Base-by-base conservation (phyloP, 441 rosid species). In the Mallotus japonicus region DNA sequence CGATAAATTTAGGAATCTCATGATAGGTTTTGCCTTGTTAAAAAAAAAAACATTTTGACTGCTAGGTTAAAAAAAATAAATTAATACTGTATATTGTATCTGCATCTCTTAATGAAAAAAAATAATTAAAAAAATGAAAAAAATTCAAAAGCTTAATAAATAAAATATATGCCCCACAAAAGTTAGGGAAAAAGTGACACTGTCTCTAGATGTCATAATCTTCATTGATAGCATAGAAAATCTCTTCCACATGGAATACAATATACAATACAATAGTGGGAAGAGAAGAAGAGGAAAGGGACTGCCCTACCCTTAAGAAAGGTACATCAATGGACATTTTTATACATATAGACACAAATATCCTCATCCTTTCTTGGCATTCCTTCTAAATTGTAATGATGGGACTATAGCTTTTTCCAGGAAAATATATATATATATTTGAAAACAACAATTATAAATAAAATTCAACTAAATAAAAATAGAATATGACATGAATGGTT, bases 241-340 rank as follows among this genome's bases (percentile, higher is more conserved):
- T 65, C 66, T 71, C 42, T 61, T 50, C 70, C 85, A 78, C 78
- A 70, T 78, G 84, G 71, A 82, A 24, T 24, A 24, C 0, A 24
- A n/a, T n/a, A 76, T 75, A 74, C 40, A 82, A 76, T 75, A 74
- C 28, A 62, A 63, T 62, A 76, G 55, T 32, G 47, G 65, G 16
- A 8, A 46, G 19, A 20, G 58, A 24, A 9, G 40, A 34, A 34
- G 65, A 8, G 28, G 70, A 63, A 76, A 71, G 49, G 64, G 71
- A 71, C 46, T 70, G 8, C 72, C 78, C 75, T 54, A 56, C 73
- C 69, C 2, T 62, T 61, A 56, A 75, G 78, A 74, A 58, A 71
- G 71, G 19, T 58, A 73, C 75, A 40, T 13, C 62, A 58, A 73
- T 73, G 44, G 34, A 69, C 76, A 55, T 62, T n/a, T 46, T 50